These are phyloP conservation scores for Phytophthora crassamura DNA, from an alignment of 352 stramenopile genomes.

Conservation along the genomic window DNA sequence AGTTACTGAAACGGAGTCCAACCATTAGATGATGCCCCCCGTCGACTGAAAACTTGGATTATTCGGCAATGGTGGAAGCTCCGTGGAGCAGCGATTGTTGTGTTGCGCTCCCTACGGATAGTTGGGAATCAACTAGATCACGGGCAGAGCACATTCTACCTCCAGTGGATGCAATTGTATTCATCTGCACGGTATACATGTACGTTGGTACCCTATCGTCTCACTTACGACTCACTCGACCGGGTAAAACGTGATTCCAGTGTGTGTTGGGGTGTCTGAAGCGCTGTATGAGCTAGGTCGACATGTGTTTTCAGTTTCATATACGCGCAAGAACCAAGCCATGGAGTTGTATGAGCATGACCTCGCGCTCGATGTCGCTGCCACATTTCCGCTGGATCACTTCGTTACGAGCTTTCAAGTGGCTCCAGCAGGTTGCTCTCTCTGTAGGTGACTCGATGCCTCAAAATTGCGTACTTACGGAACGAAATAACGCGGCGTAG, in stretches of 20 bases:
- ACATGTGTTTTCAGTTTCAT: slow-evolving; percentile 73
- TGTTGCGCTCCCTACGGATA: neutral
- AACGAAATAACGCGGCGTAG: slow-evolving; percentile 70
- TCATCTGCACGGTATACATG: slow-evolving; percentile 55
- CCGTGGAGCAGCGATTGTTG: slow-evolving; percentile 2
- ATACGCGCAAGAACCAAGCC: slow-evolving; percentile 54
- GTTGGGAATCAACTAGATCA: slow-evolving; percentile 39
- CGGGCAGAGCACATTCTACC: slow-evolving; percentile 60
- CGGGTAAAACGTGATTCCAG: slow-evolving; percentile 48
- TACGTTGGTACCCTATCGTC: slow-evolving; percentile 56
- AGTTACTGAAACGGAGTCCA: slow-evolving; percentile 29
- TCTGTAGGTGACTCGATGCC: slow-evolving; percentile 55
- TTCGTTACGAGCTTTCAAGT: slow-evolving; percentile 37
- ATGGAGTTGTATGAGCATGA: slow-evolving; percentile 70
- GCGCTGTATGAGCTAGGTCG: slow-evolving; percentile 48
- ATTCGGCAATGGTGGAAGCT: slow-evolving; percentile 25
- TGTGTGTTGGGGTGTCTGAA: slow-evolving; percentile 44
- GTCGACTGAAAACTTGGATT: slow-evolving; percentile 18
- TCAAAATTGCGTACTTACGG: slow-evolving; percentile 46
- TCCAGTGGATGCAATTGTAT: slow-evolving; percentile 58
- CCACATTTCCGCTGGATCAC: slow-evolving; percentile 61
- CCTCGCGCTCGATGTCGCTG: slow-evolving; percentile 1
- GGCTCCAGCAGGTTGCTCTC: slow-evolving; percentile 2
- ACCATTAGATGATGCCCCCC: slow-evolving; percentile 4
- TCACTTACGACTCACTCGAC: slow-evolving; percentile 62